phyloP scores from a whole-genome alignment of 2,329 filamentous ascomycete species.

The Penicillium sp. region DNA sequence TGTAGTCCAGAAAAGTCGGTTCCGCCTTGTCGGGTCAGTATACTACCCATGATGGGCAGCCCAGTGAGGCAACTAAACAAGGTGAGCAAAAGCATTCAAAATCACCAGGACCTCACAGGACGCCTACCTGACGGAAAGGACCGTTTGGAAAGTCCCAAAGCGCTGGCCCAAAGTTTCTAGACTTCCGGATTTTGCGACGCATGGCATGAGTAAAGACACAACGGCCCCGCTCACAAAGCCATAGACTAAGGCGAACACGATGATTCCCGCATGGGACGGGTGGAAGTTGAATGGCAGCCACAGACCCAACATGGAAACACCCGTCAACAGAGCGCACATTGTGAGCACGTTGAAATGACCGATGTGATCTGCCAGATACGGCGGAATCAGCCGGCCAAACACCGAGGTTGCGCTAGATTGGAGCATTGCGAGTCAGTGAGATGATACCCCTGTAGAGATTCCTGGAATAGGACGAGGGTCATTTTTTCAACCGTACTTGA shows the following conservation, averaged over 20 bases:
- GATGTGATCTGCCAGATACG: constrained; percentile 23
- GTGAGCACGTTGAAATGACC: constrained; percentile 30
- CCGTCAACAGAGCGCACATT: constrained; percentile 9
- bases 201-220: constrained; percentile 32
- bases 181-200: constrained; percentile 27
- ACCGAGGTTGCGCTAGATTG: constrained; percentile 24
- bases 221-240: constrained; percentile 31
- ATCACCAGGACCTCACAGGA: not conserved
- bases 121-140: constrained; percentile 21
- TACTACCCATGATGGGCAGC: constrained; percentile 29
- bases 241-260: constrained; percentile 27
- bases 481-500: constrained; percentile 19
- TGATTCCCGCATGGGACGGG: constrained; percentile 26
- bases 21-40: constrained; percentile 19
- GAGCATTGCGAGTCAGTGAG: not conserved
- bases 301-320: constrained; percentile 21
- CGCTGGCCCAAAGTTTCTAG: constrained; percentile 35
- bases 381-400: constrained; percentile 26
- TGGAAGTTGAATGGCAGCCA: constrained; percentile 33
- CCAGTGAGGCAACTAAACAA: constrained; percentile 23
- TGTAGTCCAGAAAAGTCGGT: constrained; percentile 26
- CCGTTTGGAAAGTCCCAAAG: constrained; percentile 32
- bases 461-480: too few species aligned
- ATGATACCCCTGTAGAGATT: not conserved
- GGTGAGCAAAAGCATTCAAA: not conserved